Evolutionary conservation across 1,284 basidiomycete genomes (phyloP).

Genomic region (Ustilago trichophora): DNA sequence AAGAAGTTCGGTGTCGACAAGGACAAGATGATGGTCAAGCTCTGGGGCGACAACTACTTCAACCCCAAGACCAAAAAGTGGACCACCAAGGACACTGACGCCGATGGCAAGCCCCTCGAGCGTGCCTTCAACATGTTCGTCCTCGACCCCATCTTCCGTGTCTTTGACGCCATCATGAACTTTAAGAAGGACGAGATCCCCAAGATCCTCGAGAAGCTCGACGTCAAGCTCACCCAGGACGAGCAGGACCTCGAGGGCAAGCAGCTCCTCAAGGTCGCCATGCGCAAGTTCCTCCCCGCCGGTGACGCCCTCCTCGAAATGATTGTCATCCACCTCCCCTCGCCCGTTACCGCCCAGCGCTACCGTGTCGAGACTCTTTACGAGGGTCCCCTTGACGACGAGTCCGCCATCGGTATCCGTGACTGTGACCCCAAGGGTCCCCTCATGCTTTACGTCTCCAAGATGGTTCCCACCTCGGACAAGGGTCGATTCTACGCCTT

Average conservation of each 20-base stretch:
- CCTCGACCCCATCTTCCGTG: conserved; percentile 98
- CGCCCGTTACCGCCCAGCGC: conserved; percentile 92
- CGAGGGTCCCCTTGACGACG: conserved; percentile 99
- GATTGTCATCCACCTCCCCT: conserved; percentile 96
- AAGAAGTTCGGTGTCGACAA: conserved; percentile 99
- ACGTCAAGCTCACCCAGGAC: conserved; percentile 86
- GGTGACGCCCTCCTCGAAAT: conserved; percentile 99
- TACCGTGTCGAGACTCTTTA: conserved; percentile 99
- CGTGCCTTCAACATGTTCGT: conserved; percentile 78
- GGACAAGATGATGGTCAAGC: conserved; percentile 95
- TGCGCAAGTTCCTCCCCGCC: conserved; percentile 99
- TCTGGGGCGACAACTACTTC: conserved; percentile 99
- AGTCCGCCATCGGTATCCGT: conserved; percentile 97
- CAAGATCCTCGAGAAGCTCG: conserved; percentile 94
- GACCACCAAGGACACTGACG: conserved; percentile 80
- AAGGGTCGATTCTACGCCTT: conserved; percentile 99
- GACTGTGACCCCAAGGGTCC: conserved; percentile 98
- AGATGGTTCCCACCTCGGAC: conserved; percentile 99
- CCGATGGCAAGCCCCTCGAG: conserved; percentile 85
- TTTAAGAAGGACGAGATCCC: conserved; percentile 93
- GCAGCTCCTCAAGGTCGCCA: conserved; percentile 93
- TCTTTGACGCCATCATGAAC: conserved; percentile 99
- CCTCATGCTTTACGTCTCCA: conserved; percentile 98
- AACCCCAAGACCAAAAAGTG: conserved; percentile 98
- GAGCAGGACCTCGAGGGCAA: conserved; percentile 97